These are phyloP conservation scores for Eucalyptus marginata DNA, from an alignment of 345 rosid genomes.

Conservation along the genomic window DNA sequence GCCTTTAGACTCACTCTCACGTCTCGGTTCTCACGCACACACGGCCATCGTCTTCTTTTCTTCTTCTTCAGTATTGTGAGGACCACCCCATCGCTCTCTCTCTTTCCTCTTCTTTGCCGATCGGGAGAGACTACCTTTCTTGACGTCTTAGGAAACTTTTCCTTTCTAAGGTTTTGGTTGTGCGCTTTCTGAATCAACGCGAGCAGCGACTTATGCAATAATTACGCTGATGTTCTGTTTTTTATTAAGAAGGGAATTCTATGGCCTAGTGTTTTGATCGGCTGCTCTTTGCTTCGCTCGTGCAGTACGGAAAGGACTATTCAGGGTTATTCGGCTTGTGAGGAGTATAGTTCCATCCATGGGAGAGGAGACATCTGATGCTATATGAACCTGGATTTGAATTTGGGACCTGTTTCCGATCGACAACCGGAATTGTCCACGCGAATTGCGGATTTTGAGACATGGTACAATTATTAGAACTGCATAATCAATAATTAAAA, in stretches of 20 bases:
- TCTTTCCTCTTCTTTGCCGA: too few species aligned
- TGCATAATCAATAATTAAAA: background rate
- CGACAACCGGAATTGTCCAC: slow-evolving; percentile 18
- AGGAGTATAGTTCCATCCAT: slow-evolving; percentile 1
- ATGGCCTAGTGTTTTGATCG: background rate
- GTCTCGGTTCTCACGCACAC: too few species aligned
- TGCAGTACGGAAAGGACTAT: background rate
- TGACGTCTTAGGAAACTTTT: background rate
- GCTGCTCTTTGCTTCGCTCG: background rate
- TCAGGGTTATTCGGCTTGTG: background rate
- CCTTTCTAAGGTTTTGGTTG: background rate
- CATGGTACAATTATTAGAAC: slow-evolving; percentile 14
- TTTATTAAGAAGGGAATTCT: background rate
- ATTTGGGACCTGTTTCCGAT: slow-evolving; percentile 74
- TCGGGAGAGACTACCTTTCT: background rate
- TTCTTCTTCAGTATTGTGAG: too few species aligned
- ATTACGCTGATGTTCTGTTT: background rate
- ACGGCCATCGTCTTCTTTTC: too few species aligned
- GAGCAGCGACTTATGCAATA: background rate
- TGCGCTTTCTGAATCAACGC: background rate
- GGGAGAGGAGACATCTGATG: slow-evolving; percentile 60
- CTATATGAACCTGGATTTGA: slow-evolving; percentile 89
- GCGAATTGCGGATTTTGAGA: slow-evolving; percentile 41
- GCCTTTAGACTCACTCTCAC: too few species aligned
- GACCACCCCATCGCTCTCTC: too few species aligned